Conservation (phyloP, 139 green algal species). For the Auxenochlorella protothecoides region DNA sequence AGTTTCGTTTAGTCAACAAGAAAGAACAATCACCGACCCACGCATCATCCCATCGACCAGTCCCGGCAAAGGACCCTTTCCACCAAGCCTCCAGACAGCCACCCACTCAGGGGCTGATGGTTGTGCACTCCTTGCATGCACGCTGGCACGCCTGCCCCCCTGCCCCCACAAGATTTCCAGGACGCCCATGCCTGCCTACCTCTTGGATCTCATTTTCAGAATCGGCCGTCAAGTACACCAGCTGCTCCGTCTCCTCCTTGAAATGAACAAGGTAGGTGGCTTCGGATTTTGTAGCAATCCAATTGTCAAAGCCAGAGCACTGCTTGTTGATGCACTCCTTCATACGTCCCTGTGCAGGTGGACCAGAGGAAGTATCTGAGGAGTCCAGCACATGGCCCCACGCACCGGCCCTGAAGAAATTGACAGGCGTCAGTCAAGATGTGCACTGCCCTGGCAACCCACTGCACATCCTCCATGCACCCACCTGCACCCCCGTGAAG, state of each 20-base stretch:
- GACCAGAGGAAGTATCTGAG: background rate
- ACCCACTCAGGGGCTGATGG: no score
- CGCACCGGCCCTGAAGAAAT: no score
- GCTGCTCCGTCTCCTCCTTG: slow-evolving; percentile 16
- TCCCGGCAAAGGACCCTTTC: no score
- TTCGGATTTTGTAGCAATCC: slow-evolving; percentile 29
- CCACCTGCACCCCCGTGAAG: slow-evolving; percentile 39
- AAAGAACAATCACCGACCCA: no score
- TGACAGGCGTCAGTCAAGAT: no score
- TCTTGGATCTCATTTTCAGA: slow-evolving; percentile 46
- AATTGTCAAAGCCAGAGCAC: slow-evolving; percentile 37
- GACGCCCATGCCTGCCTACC: background rate
- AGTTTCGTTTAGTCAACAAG: background rate
- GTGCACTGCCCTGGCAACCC: no score
- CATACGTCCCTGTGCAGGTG: slow-evolving; percentile 18
- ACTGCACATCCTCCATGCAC: background rate
- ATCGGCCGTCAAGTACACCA: slow-evolving; percentile 82
- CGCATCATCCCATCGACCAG: no score
- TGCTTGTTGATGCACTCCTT: slow-evolving; percentile 7
- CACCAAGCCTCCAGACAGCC: no score
- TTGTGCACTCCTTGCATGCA: no score
- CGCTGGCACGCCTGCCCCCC: no score
- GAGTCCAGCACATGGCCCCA: no score
- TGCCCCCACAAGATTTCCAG: no score
- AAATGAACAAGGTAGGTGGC: slow-evolving; percentile 40